Percentiles rank a stretch among this genome's conserved stretches.
These are phyloP conservation scores for Nitzschia inconspicua DNA, from an alignment of 108 stramenopile genomes.

Conservation along the genomic window DNA sequence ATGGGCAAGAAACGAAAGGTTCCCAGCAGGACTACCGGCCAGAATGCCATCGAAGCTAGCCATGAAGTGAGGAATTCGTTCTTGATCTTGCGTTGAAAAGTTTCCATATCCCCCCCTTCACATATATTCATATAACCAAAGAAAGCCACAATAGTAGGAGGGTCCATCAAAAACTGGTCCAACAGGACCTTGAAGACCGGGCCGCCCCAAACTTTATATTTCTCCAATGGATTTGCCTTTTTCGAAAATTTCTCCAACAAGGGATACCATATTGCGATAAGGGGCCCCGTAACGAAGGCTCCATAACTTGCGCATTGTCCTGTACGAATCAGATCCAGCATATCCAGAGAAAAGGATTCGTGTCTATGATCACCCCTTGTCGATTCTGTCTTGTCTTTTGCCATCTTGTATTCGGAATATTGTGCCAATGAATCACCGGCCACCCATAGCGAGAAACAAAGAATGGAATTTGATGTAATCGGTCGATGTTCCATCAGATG, in stretches of 20 bases:
- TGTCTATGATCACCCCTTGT: neutral
- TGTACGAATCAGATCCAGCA: slow-evolving; percentile 1
- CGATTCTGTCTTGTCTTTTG: neutral
- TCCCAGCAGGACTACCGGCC: slow-evolving; percentile 23
- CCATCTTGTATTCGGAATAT: slow-evolving; percentile 15
- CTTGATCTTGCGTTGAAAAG: slow-evolving; percentile 1
- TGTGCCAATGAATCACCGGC: slow-evolving; percentile 15
- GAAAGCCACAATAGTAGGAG: slow-evolving; percentile 9
- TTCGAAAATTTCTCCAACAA: slow-evolving; percentile 9
- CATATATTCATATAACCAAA: slow-evolving; percentile 28
- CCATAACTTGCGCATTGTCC: slow-evolving; percentile 22
- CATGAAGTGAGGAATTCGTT: slow-evolving; percentile 17
- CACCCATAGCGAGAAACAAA: slow-evolving; percentile 21
- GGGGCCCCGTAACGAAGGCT: slow-evolving; percentile 12
- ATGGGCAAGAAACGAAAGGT: slow-evolving; percentile 21
- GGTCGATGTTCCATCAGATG: slow-evolving; percentile 26
- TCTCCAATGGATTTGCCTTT: neutral
- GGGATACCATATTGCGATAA: slow-evolving; percentile 23
- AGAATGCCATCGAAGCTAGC: slow-evolving; percentile 7
- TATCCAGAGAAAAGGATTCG: neutral
- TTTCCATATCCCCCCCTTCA: slow-evolving; percentile 8
- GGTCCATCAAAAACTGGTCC: slow-evolving; percentile 26
- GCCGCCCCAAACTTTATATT: slow-evolving; percentile 15
- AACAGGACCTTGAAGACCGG: slow-evolving; percentile 14
- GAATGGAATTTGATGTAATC: slow-evolving; percentile 10